Conservation (phyloP, 169 alveolate genomes). For the Plasmodium inui region DNA sequence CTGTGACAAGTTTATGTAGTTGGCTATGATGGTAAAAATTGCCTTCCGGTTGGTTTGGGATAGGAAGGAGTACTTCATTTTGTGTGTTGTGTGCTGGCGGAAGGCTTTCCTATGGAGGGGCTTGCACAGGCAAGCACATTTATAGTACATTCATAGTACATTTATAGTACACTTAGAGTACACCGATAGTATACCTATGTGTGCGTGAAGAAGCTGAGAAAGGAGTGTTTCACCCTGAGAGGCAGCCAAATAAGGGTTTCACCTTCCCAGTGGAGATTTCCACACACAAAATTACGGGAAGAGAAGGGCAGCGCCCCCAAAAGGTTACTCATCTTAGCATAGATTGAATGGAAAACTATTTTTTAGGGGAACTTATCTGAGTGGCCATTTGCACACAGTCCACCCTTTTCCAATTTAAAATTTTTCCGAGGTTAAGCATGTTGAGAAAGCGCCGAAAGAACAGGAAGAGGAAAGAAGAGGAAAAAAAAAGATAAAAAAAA, state of each 20-base stretch:
- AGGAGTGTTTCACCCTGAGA: not conserved
- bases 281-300: not conserved
- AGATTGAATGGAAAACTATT: not conserved
- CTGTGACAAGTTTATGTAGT: constrained; percentile 37
- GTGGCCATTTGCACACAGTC: not conserved
- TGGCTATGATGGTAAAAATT: not conserved
- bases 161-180: too few relatives aligned
- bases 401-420: not conserved
- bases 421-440: not conserved
- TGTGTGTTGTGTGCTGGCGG: not conserved
- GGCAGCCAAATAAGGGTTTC: not conserved
- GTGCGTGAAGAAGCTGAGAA: not conserved
- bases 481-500: not conserved
- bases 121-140: not conserved
- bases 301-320: not conserved
- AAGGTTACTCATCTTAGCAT: not conserved
- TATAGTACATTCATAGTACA: too few relatives aligned
- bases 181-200: not conserved
- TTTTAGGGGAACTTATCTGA: not conserved
- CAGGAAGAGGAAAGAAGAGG: not conserved
- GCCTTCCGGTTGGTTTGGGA: not conserved
- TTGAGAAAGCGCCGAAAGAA: not conserved
- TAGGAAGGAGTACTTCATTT: constrained; percentile 18
- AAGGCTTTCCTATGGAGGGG: not conserved
- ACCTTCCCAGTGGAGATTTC: not conserved